These are phyloP conservation scores for Plantago major DNA, from an alignment of 257 asterid species.

Conservation along the genomic window DNA sequence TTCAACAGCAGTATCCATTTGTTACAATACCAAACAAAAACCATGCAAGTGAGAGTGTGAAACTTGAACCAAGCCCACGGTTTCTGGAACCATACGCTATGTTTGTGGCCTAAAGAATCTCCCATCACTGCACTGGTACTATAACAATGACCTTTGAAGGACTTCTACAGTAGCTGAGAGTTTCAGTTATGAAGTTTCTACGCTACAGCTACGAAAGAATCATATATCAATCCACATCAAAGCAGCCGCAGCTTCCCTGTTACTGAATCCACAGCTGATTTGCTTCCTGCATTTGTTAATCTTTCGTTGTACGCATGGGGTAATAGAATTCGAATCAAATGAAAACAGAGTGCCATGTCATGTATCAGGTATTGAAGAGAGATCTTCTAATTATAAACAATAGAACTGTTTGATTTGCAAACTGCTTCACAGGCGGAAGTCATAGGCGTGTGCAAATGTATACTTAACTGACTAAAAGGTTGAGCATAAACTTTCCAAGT, in stretches of 20 bases:
- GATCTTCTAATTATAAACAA: too few species aligned
- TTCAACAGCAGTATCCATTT: neutral
- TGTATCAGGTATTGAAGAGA: neutral
- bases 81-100: too few species aligned
- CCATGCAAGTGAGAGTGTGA: too few species aligned
- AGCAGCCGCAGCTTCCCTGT: conserved; percentile 87
- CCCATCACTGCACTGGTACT: too few species aligned
- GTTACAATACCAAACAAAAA: too few species aligned
- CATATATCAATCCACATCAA: conserved; percentile 26
- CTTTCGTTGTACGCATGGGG: neutral
- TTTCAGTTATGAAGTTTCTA: neutral
- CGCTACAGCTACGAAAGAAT: conserved; percentile 13
- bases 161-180: neutral
- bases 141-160: neutral
- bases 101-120: too few species aligned
- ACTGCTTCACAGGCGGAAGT: too few species aligned
- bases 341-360: neutral
- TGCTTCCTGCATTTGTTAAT: conserved; percentile 45
- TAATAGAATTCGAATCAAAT: neutral
- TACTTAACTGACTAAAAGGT: too few species aligned
- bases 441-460: too few species aligned
- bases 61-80: too few species aligned
- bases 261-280: conserved; percentile 73
- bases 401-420: too few species aligned
- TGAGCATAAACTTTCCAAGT: too few species aligned